Evolutionary conservation across 305 asterid species (phyloP).

Genomic region (Fraxinus paxiana): DNA sequence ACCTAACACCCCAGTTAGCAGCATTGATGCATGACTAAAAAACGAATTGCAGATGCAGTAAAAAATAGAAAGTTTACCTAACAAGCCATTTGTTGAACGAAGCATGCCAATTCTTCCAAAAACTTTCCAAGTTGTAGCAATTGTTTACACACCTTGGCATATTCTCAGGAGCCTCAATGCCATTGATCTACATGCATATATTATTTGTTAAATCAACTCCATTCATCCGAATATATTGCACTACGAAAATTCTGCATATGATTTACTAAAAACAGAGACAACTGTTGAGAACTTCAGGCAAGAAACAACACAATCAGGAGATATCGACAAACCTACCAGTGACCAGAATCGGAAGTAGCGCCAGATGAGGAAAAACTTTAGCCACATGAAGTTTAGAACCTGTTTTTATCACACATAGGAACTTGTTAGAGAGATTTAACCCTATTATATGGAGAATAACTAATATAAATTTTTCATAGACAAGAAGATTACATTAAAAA

Average conservation of each 20-base stretch:
- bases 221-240: constrained; percentile 7
- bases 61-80: constrained; percentile 42
- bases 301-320: constrained; percentile 1
- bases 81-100: constrained; percentile 99
- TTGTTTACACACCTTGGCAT: constrained; percentile 95
- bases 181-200: constrained; percentile 62
- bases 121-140: constrained; percentile 84
- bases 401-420: constrained; percentile 32
- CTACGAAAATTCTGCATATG: not conserved
- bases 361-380: constrained; percentile 91
- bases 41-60: constrained; percentile 9
- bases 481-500: not conserved
- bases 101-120: constrained; percentile 99
- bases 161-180: constrained; percentile 88
- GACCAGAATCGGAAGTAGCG: constrained; percentile 95
- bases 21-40: not conserved
- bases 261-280: not conserved
- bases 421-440: constrained; percentile 11
- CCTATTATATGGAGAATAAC: constrained; percentile 6
- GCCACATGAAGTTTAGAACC: constrained; percentile 99
- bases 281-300: constrained; percentile 9
- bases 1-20: constrained; percentile 44
- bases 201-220: constrained; percentile 14
- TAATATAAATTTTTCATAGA: not conserved
- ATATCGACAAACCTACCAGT: constrained; percentile 48